Base-by-base conservation (phyloP, 2,329 filamentous ascomycete genomes). In the Calonectria hawksworthii region DNA sequence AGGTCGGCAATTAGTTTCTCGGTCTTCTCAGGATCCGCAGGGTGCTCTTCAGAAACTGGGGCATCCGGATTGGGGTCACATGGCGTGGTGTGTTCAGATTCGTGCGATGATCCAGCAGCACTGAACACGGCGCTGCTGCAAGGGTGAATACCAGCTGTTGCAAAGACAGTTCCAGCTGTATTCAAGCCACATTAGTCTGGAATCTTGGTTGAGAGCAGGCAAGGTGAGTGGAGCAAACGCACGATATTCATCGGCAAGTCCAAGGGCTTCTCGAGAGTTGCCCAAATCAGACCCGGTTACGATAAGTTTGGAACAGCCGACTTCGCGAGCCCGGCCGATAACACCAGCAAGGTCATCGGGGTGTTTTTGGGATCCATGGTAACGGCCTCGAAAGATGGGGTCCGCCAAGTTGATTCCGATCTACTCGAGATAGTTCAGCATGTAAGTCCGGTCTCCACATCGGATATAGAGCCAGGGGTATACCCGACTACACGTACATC, bases 321-420 rank as follows among this genome's bases (percentile, higher is more conserved):
- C 93, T 77, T 94, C 91, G 21, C 90, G 86, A 4, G 95, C 96
- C 77, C 97, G 91, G 76, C 93, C 88, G n/a, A 99, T 87, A 32
- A 99, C 94, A 77, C 92, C 93, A 34, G 89, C 84, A 21, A 96
- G 90, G 83, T 98, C 95, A 80, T 94, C 89, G 14, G 93, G 91
- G 80, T 98, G 95, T 32, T 88, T 86, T 78, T 94, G 90, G 75
- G 93, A 96, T 81, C 95, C 95, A 82, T 98, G 93, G 83, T 99
- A 98, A 52, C 91, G 86, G 66, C 97, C 97, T 61, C 92, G 91
- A 85, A 96, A 99, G 74, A 98, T 95, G 68, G 95, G 94, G 82
- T 99, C 97, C 68, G 96, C 94, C 70, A 99, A 91, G 85, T 99
- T 99, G 89, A 99, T 98, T 73, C 96, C 97, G 82, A 99, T 93